A percentile compares a stretch with the other conserved stretches of the same genome.
Conservation (phyloP, 1,284 basidiomycete genomes). For the Fomes fomentarius region DNA sequence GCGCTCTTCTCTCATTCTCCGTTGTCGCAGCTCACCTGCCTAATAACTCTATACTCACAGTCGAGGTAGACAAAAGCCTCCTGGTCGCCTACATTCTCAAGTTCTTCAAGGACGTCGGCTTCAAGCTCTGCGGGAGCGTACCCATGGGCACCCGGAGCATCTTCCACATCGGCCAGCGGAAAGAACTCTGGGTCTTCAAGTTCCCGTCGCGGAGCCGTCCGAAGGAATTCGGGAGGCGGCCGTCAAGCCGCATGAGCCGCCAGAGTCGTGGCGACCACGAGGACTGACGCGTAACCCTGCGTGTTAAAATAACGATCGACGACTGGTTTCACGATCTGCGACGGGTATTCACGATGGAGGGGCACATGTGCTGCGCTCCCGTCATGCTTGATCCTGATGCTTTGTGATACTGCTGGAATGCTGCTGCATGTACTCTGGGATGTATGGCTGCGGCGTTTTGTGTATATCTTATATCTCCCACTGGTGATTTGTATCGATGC, state of each 20-base stretch:
- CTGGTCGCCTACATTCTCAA: conserved; percentile 47
- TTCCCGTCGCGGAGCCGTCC: conserved; percentile 16
- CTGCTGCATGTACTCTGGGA: too few species aligned
- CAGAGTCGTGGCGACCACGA: not conserved
- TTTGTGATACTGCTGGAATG: too few species aligned
- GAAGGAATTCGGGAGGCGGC: conserved; percentile 14
- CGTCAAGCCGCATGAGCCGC: conserved; percentile 21
- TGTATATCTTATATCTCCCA: too few species aligned
- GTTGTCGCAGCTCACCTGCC: too few species aligned
- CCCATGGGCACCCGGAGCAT: conserved; percentile 44
- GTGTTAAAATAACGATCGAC: too few species aligned
- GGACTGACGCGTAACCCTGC: not conserved
- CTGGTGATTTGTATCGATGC: too few species aligned
- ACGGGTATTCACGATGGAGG: too few species aligned
- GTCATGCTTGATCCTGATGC: not conserved
- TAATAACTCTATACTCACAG: too few species aligned
- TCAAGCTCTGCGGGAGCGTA: conserved; percentile 50
- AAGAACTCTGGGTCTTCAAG: conserved; percentile 53
- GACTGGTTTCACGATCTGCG: not conserved
- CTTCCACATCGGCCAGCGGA: conserved; percentile 43
- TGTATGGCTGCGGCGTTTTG: too few species aligned
- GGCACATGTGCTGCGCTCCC: not conserved
- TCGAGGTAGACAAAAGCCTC: conserved; percentile 38
- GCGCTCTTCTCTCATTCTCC: too few species aligned
- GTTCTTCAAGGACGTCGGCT: conserved; percentile 43